These are phyloP conservation scores for Ceriops decandra DNA, from an alignment of 345 rosid species.

Conservation along the genomic window DNA sequence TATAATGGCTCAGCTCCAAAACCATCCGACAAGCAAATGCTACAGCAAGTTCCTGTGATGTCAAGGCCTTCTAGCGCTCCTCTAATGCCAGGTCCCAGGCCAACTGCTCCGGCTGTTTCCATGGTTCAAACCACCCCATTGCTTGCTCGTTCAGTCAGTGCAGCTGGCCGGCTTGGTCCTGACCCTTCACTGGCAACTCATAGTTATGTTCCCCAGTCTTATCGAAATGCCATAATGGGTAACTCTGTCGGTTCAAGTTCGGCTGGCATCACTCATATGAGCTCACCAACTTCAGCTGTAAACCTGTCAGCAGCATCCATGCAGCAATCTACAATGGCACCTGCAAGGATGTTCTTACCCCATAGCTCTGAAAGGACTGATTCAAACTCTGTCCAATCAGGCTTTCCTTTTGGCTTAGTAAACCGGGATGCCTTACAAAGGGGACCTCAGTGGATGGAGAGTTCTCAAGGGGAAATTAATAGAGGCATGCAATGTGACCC, in stretches of 20 bases:
- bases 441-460: constrained; percentile 61
- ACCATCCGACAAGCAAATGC: constrained; percentile 37
- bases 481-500: constrained; percentile 32
- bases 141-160: constrained; percentile 80
- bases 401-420: constrained; percentile 44
- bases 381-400: constrained; percentile 39
- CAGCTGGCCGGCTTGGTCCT: constrained; percentile 72
- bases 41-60: constrained; percentile 43
- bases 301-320: constrained; percentile 42
- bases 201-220: constrained; percentile 63
- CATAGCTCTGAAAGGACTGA: constrained; percentile 45
- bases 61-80: constrained; percentile 97
- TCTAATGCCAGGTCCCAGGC: constrained; percentile 52
- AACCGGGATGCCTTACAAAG: constrained; percentile 42
- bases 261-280: constrained; percentile 41
- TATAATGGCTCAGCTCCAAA: constrained; percentile 43
- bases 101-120: constrained; percentile 49
- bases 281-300: constrained; percentile 44
- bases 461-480: constrained; percentile 40
- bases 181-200: constrained; percentile 50
- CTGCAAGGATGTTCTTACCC: constrained; percentile 45
- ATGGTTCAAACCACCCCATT: constrained; percentile 52
- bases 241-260: constrained; percentile 57
- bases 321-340: constrained; percentile 39
- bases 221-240: constrained; percentile 74